Conservation (phyloP, 352 stramenopile genomes). For the Phytophthora colocasiae region DNA sequence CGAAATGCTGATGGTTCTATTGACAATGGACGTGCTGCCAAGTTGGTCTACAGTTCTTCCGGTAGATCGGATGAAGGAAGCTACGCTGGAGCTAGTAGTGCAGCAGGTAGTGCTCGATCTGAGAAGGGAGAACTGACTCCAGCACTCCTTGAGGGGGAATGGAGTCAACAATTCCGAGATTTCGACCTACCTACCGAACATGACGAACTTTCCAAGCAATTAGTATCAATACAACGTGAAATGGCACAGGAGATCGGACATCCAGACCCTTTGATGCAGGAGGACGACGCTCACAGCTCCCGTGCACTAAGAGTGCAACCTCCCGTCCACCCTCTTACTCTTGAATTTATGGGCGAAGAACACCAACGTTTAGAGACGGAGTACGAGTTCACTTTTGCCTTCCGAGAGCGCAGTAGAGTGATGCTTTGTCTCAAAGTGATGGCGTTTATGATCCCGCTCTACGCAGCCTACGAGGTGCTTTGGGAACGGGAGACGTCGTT, state of each 20-base stretch:
- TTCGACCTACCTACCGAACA: conserved; percentile 82
- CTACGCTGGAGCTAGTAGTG: conserved; percentile 13
- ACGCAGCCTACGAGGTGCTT: conserved; percentile 75
- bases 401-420: conserved; percentile 70
- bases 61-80: conserved; percentile 46
- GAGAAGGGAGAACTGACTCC: conserved; percentile 52
- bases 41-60: conserved; percentile 39
- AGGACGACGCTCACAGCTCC: conserved; percentile 76
- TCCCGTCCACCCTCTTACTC: conserved; percentile 73
- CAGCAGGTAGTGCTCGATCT: conserved; percentile 16
- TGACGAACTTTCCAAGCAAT: conserved; percentile 81
- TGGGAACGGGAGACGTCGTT: conserved; percentile 70
- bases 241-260: conserved; percentile 80
- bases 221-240: conserved; percentile 71
- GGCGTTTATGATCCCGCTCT: conserved; percentile 73
- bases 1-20: conserved; percentile 21
- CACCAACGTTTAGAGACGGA: conserved; percentile 78
- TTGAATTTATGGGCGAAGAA: conserved; percentile 89
- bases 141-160: conserved; percentile 72
- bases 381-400: conserved; percentile 78
- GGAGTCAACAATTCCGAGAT: conserved; percentile 83
- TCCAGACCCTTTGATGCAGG: conserved; percentile 61
- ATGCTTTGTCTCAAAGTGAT: conserved; percentile 79
- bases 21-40: conserved; percentile 18
- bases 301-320: conserved; percentile 69